Evolutionary conservation across 1,139 yeast species (phyloP).

Genomic region (Geotrichum macrosporum): DNA sequence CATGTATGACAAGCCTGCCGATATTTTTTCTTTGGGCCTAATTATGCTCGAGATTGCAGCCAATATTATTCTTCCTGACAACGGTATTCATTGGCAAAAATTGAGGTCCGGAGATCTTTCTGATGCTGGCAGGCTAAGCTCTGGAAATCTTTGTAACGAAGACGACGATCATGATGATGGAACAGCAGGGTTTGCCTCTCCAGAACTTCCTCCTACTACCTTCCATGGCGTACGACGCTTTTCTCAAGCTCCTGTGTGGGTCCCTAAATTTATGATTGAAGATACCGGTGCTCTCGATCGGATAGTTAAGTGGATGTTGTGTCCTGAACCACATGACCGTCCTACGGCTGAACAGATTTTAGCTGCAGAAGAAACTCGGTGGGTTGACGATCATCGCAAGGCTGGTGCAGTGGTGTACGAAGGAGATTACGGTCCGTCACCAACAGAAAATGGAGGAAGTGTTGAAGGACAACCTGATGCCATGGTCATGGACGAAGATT

Average conservation of each 20-base stretch:
- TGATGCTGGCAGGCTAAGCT: constrained; percentile 86
- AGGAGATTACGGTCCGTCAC: constrained; percentile 89
- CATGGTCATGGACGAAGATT: constrained; percentile 26
- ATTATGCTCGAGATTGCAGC: constrained; percentile 95
- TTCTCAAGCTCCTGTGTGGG: constrained; percentile 60
- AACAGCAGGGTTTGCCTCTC: constrained; percentile 4
- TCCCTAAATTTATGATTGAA: constrained; percentile 75
- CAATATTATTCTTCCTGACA: constrained; percentile 88
- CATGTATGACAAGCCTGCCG: constrained; percentile 87
- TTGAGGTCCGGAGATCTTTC: constrained; percentile 90
- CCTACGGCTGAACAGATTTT: constrained; percentile 73
- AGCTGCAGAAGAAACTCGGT: constrained; percentile 64
- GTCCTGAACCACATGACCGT: constrained; percentile 77
- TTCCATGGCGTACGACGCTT: constrained; percentile 6
- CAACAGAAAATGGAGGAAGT: constrained; percentile 34
- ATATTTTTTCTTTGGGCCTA: constrained; percentile 85
- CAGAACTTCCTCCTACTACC: constrained; percentile 3
- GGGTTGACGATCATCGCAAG: constrained; percentile 76
- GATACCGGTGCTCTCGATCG: constrained; percentile 71
- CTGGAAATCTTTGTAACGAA: constrained; percentile 47
- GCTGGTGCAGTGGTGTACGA: constrained; percentile 96
- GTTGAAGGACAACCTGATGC: constrained; percentile 18
- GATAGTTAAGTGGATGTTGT: constrained; percentile 82
- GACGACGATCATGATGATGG: constrained; percentile 8
- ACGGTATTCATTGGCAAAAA: constrained; percentile 97